Evolutionary conservation across 1,139 yeast genomes (phyloP), one percentile per base, ranked within the genome.

Genomic region (Hanseniaspora sp.): DNA sequence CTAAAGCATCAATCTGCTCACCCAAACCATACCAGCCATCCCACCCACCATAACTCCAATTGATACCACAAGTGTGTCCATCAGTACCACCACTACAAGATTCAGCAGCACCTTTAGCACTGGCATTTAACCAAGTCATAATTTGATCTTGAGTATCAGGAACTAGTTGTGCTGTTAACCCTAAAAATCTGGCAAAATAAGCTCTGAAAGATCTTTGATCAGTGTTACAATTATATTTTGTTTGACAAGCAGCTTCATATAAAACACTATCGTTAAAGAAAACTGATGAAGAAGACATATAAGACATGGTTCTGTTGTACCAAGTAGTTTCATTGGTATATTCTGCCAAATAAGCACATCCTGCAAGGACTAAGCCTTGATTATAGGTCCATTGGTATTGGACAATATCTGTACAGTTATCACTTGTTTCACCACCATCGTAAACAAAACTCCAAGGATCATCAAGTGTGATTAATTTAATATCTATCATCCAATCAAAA

Each of bases 201-300:
- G 92, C 95, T 64, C 86, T 83, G 74, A 90, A 90, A 7, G 94
- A 80, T 62, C 96, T 77, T 73, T 90, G 96, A 74, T 90, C 96
- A 56, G 79, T 84, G 70, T 86, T 81, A 74, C 97, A 90, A 53
- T 71, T 70, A 23, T 69, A 70, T 1, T 73, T 64, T 17, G 74
- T 73, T 69, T 84, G 92, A 69, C 97, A 90, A 1, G 95, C 86
- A 41, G 80, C 80, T 68, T 90, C 97, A 61, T 74, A 82, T 82
- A 86, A 76, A 58, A 86, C 72, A 52, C 74, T 69, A 57, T 73
- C 63, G 61, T 79, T 72, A 68, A 82, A 79, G 67, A 86, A 87
- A 56, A 78, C 79, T 42, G 69, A 63, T 4, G 87, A 73, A 15
- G 83, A 80, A 44, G 71, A 63, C 54, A 83, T 65, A 55, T 79